These are phyloP conservation scores for Seminavis robusta DNA, from an alignment of 108 stramenopile genomes.

Conservation along the genomic window DNA sequence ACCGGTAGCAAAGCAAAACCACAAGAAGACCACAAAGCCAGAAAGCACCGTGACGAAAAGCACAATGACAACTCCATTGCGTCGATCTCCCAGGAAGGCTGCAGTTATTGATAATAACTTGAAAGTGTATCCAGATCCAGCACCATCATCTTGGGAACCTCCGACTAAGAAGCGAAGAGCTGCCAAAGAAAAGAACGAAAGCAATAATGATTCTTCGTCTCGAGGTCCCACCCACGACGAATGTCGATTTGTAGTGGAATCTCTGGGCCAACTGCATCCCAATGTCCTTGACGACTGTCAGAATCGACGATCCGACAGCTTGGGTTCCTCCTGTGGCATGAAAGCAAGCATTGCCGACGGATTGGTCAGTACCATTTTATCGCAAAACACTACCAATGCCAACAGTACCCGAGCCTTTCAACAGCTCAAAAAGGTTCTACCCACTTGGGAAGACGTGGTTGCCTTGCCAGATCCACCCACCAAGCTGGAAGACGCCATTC, in stretches of 20 bases:
- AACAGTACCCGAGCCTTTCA: conserved; percentile 57
- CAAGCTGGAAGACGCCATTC: conserved; percentile 53
- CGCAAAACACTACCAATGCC: conserved; percentile 78
- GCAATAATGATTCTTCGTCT: no score
- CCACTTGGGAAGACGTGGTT: conserved; percentile 53
- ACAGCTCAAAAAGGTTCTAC: conserved; percentile 50
- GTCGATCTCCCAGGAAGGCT: no score
- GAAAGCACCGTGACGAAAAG: no score
- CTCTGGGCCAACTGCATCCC: conserved; percentile 58
- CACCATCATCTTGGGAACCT: no score
- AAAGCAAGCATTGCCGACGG: conserved; percentile 48
- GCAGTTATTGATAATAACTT: no score
- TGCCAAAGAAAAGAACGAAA: no score
- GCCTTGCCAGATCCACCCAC: conserved; percentile 10
- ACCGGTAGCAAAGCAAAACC: no score
- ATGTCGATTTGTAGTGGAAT: conserved; percentile 29
- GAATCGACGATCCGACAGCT: conserved; percentile 28
- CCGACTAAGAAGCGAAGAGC: no score
- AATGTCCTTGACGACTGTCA: conserved; percentile 45
- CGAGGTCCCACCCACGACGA: conserved; percentile 25
- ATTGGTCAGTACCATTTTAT: conserved; percentile 72
- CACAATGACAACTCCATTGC: no score
- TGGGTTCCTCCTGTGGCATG: conserved; percentile 15
- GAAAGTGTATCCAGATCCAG: no score
- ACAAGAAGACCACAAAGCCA: no score